Evolutionary conservation across 768 basidiomycete species (phyloP).

Genomic region (Hirschioporus abietinus): DNA sequence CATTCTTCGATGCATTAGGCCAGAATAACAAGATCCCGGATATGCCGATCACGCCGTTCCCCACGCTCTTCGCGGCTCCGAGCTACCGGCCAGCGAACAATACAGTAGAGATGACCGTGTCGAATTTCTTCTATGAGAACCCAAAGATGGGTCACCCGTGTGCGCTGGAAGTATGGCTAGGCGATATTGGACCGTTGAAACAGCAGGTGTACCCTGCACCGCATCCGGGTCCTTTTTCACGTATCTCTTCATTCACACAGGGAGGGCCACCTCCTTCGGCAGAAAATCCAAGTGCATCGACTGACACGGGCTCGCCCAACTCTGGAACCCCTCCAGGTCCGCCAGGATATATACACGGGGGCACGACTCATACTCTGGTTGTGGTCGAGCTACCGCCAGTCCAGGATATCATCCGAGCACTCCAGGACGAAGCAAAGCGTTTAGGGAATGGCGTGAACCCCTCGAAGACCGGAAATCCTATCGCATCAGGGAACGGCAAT

Average conservation of each 20-base stretch:
- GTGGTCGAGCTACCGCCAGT: conserved; percentile 82
- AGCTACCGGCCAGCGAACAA: conserved; percentile 65
- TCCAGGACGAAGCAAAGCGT: conserved; percentile 52
- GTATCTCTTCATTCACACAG: conserved; percentile 56
- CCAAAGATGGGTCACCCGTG: conserved; percentile 55
- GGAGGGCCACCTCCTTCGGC: conserved; percentile 20
- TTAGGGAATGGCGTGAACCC: conserved; percentile 5
- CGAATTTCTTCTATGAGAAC: conserved; percentile 83
- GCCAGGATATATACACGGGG: conserved; percentile 47
- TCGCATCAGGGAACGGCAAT: conserved; percentile 20
- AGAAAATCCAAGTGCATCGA: not conserved
- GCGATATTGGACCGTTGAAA: conserved; percentile 82
- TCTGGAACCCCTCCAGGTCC: conserved; percentile 19
- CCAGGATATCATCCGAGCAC: conserved; percentile 67
- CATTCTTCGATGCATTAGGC: conserved; percentile 87
- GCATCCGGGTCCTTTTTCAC: conserved; percentile 62
- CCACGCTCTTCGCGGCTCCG: conserved; percentile 78
- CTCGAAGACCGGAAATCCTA: conserved; percentile 9
- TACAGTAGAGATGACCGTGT: conserved; percentile 77
- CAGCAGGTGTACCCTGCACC: conserved; percentile 71
- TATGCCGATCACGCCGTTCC: conserved; percentile 84
- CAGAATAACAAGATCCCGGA: conserved; percentile 73
- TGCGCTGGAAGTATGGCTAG: conserved; percentile 89
- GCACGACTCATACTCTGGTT: conserved; percentile 70
- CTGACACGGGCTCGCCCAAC: conserved; percentile 12